Percentiles rank a stretch among this genome's conserved stretches.
Evolutionary conservation across 805 yeast species (phyloP).

Genomic region (Saccharomycopsis sp.): DNA sequence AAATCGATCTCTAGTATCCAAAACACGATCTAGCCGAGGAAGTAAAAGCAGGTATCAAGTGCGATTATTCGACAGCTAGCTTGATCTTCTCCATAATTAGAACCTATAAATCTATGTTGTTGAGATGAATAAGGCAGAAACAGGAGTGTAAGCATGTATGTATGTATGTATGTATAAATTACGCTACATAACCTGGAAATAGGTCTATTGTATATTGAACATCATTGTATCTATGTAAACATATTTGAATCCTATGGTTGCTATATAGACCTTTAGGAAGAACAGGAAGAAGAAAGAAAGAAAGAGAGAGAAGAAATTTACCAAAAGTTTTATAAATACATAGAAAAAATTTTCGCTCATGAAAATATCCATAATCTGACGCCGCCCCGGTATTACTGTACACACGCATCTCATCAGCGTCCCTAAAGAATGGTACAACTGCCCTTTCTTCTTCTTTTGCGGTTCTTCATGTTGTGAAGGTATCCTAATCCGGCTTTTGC

Average conservation of each 20-base stretch:
- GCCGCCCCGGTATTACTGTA: neutral
- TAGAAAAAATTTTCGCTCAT: neutral
- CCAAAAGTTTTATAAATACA: neutral
- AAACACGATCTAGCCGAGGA: constrained; percentile 44
- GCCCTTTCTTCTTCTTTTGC: constrained; percentile 19
- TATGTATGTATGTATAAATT: too few species aligned
- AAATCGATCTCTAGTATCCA: neutral
- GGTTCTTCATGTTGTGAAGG: constrained; percentile 52
- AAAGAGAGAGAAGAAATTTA: neutral
- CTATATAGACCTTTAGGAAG: too few species aligned
- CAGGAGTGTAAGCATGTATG: constrained; percentile 47
- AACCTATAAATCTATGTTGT: constrained; percentile 49
- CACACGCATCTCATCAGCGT: neutral
- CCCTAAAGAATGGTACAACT: neutral
- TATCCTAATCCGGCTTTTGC: constrained; percentile 50
- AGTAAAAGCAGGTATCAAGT: constrained; percentile 44
- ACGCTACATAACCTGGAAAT: neutral
- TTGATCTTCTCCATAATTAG: constrained; percentile 56
- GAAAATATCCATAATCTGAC: neutral
- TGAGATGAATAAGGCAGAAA: constrained; percentile 51
- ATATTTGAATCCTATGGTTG: too few species aligned
- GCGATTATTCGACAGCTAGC: constrained; percentile 36
- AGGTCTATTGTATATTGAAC: neutral
- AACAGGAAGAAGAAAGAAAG: neutral
- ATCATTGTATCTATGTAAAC: neutral